phyloP scores from a whole-genome alignment of 441 rosid genomes.

The Hura crepitans region DNA sequence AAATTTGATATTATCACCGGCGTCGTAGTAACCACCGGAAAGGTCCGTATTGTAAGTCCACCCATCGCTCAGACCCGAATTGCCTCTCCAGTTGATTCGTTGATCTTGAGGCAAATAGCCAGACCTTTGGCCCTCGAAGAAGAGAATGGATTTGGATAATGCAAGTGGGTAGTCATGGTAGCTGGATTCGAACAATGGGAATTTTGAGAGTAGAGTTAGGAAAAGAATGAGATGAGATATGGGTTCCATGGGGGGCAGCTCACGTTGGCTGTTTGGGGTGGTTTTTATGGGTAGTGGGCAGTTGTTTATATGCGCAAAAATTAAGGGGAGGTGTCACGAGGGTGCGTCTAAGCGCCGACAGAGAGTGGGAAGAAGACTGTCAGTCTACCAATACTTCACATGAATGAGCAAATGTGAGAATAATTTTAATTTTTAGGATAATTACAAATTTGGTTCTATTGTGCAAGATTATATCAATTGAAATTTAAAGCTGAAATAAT shows the following conservation, averaged over 20 bases:
- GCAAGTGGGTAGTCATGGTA: slow-evolving; percentile 68
- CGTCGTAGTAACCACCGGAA: slow-evolving; percentile 87
- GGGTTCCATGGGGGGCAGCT: slow-evolving; percentile 11
- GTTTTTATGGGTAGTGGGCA: not conserved
- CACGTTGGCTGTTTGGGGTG: not conserved
- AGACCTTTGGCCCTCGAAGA: slow-evolving; percentile 95
- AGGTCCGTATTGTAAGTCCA: slow-evolving; percentile 61
- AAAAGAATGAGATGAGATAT: slow-evolving; percentile 2
- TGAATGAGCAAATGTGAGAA: not conserved
- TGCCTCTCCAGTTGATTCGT: slow-evolving; percentile 59
- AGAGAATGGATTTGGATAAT: slow-evolving; percentile 75
- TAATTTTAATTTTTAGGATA: no score
- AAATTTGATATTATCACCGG: slow-evolving; percentile 90
- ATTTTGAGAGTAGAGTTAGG: not conserved
- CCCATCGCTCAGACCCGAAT: slow-evolving; percentile 74
- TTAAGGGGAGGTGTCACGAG: slow-evolving; percentile 14
- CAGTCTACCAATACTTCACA: slow-evolving; percentile 17
- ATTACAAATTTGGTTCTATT: no score
- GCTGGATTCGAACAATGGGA: slow-evolving; percentile 28
- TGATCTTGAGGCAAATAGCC: slow-evolving; percentile 72
- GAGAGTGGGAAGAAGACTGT: not conserved
- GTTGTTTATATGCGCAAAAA: not conserved
- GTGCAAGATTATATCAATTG: no score
- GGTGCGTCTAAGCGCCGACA: slow-evolving; percentile 25
- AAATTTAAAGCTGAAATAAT: no score